Evolutionary conservation across 495 filamentous ascomycete genomes (phyloP), one percentile per base, ranked within the genome.

Genomic region (Lasiosphaeria miniovina): DNA sequence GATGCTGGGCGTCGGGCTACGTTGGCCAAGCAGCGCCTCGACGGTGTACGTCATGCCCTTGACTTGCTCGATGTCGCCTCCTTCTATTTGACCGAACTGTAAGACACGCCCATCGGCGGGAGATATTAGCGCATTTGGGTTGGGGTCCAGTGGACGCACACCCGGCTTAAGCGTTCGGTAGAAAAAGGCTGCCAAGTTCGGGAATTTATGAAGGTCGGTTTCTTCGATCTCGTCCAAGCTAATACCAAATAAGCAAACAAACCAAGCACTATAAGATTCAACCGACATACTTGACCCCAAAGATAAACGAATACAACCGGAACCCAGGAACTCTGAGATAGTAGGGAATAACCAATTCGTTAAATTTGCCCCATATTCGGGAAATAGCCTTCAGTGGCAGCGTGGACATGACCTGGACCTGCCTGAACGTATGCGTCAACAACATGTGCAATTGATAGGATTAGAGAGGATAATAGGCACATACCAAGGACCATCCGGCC

Each of bases 1-100:
- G 48, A 79, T 55, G 65, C 75, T 77, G 3, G 75, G 67, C 2
- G 75, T 62, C 12, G 81, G 78, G 17, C 74, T 74, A 56, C 76
- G 82, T 52, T 85, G 84, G 40, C 94, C 94, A 4, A 99, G 78
- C 1, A 99, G 81, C 0, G 93, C 91, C 69, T 98, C 94, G 50
- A 99, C 81, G 59, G 89, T 94, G 73, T 99, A 99, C 4, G 92
- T 98, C 82, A 98, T 93, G 49, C 94, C 94, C 72, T 99, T 99
- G 43, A 98, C 93, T 72, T 98, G 94, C 72, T 98, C 94, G n/a
- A 99, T 93, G 64, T 96, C 89, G 35, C 93, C 93, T 52, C 89
- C 83, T 63, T 94, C 88, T 57, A 99, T 96, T 62, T 83, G 87
- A 4, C 94, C 94, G 65, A 91, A 98, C 68, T 98, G 94, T 14